Evolutionary conservation across 2,329 filamentous ascomycete species (phyloP), one percentile per base, ranked within the genome.

Genomic region (Dendryphion nanum): DNA sequence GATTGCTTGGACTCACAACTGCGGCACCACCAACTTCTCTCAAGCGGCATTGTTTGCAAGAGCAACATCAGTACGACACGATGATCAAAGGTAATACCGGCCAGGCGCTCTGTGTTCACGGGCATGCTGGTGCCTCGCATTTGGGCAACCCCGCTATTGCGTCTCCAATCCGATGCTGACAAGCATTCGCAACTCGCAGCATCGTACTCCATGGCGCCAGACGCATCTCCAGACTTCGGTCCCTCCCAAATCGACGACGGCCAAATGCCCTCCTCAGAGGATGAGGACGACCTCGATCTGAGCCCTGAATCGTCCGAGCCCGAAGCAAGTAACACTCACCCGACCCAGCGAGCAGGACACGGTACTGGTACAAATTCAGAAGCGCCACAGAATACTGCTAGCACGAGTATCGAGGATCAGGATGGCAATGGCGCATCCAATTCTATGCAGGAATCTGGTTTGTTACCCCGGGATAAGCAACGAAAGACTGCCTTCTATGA

Each of bases 401-500:
- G 49, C 35, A 48, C 55, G 37, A 51, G 49, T 40, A 28, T 47
- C 3, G 31, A 33, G 17, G 57, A 59, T 19, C 53, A 54, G 6
- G 60, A 53, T 28, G 50, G 47, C 33, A 49, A 50, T 44, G 45
- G 36, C 29, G 40, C 36, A 33, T 44, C 47, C 42, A 51, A 59
- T 41, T 49, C 37, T 40, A 42, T 52, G 53, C 55, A 53, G 41
- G 38, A 18, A n/a, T 34, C 41, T 20, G 61, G 61, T 23, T 52
- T 74, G 57, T 64, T 75, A 29, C 68, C 69, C 29, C 60, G 73
- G 51, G 73, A 76, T 53, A 74, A 71, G 57, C 75, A 79, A 59
- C 70, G 75, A 40, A 84, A 83, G 61, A 95, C 89, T 6, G 87
- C 90, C 15, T 94, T 89, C 61, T 96, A 95, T 69, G 90, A 96